Conservation (phyloP, 129 eudicot genomes). For the Pseudognaphalium luteoalbum region DNA sequence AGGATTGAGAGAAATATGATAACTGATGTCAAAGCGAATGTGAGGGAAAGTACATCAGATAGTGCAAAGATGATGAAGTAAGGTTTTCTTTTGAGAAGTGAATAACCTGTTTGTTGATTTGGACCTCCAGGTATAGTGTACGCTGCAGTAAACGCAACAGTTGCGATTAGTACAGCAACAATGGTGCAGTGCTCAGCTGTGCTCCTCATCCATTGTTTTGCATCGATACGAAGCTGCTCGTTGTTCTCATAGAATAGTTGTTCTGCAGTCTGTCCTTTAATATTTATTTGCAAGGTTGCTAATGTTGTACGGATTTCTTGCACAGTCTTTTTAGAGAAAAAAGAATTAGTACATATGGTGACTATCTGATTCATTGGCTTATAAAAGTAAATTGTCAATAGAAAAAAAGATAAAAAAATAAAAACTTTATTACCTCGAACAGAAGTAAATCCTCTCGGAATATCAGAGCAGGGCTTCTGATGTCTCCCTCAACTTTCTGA, state of each 20-base stretch:
- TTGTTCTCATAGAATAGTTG: too few species aligned
- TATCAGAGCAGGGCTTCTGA: conserved; percentile 27
- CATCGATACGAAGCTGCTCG: too few species aligned
- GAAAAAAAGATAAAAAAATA: too few species aligned
- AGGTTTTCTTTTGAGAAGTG: conserved; percentile 12
- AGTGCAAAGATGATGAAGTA: too few species aligned
- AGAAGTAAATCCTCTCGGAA: conserved; percentile 30
- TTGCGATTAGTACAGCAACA: conserved; percentile 38
- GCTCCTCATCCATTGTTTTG: conserved; percentile 37
- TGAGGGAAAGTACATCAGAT: too few species aligned
- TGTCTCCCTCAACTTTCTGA: conserved; percentile 1
- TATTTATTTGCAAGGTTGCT: too few species aligned
- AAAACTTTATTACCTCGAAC: conserved; percentile 26
- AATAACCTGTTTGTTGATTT: conserved; percentile 21
- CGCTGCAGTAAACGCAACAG: conserved; percentile 40
- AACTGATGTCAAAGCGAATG: conserved; percentile 4
- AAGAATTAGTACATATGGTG: too few species aligned
- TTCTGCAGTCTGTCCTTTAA: too few species aligned
- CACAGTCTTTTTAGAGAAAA: too few species aligned
- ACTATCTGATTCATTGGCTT: too few species aligned
- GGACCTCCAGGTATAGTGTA: conserved; percentile 39
- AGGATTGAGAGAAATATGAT: conserved; percentile 30
- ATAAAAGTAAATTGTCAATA: too few species aligned
- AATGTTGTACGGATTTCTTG: too few species aligned
- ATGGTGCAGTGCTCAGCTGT: conserved; percentile 40